Evolutionary conservation across 176 grass and related monocot species (phyloP), one percentile per base, ranked within the genome.

Genomic region (Luzula sylvatica): DNA sequence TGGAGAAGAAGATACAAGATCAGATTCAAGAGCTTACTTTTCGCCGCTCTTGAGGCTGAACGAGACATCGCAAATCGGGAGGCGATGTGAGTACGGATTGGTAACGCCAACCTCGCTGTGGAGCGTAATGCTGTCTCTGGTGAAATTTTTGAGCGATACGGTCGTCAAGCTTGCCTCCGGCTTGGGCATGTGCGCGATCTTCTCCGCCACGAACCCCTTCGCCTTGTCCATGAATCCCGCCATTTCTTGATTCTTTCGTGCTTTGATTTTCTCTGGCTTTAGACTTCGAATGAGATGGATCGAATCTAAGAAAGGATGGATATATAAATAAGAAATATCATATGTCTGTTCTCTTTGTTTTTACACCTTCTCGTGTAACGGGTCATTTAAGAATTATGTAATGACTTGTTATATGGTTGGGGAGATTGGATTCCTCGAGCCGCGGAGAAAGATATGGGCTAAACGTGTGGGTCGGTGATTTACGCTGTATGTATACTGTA

Each of bases 131-230:
- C 65, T 45, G 29, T 87, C 69, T 14, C 76, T 62, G 55, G 35
- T 75, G 68, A 95, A 41, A 45, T 46, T 46, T 60, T 95, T 95
- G 68, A 88, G 53, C 19, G 56, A 62, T 29, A 88, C 27, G 23
- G 20, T 5, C 20, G 78, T 68, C 23, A 95, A 72, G 45, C 67
- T 15, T 20, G 83, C 88, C 80, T 95, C 88, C 14, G 88, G 88
- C 73, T 81, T 88, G n/a, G 78, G 79, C 46, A 95, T 29, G 52
- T 77, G 58, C 44, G 83, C 88, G 55, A 95, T 63, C 73, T 95
- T 95, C 19, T 95, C 83, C 16, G 70, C 79, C 11, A 95, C 76
- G 75, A 95, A 95, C 41, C n/a, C 77, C 76, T 95, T 88, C 15
- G 80, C 89, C 80, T 88, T 88, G 89, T 95, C 80, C 29, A 95